A percentile compares a stretch with the other conserved stretches of the same genome.
Evolutionary conservation across 441 rosid genomes (phyloP).

Genomic region (Jatropha multifida): DNA sequence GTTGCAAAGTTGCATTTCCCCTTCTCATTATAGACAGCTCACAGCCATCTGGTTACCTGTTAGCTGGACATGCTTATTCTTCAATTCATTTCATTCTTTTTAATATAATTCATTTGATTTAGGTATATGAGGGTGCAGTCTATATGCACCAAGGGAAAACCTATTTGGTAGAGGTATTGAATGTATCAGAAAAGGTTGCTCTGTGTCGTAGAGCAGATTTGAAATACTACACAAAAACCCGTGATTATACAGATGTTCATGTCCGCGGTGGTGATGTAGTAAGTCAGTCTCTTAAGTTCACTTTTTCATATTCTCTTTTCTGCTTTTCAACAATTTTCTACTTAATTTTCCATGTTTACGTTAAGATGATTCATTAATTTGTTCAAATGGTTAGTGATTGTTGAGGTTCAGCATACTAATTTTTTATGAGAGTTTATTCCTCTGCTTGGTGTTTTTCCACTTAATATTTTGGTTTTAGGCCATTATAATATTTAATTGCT

Average conservation of each 20-base stretch:
- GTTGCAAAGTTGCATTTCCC: conserved; percentile 30
- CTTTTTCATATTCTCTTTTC: conserved; percentile 6
- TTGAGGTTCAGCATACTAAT: not conserved
- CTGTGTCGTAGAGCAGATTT: conserved; percentile 61
- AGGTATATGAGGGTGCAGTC: conserved; percentile 88
- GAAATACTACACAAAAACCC: conserved; percentile 80
- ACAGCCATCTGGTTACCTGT: not conserved
- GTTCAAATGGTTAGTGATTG: conserved; percentile 5
- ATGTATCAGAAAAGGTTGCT: conserved; percentile 65
- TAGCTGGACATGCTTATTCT: not conserved
- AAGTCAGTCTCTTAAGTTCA: conserved; percentile 31
- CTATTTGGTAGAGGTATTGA: conserved; percentile 72
- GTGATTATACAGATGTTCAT: conserved; percentile 75
- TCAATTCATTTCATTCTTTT: conserved; percentile 2
- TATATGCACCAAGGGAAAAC: conserved; percentile 90
- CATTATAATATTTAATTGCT: not conserved
- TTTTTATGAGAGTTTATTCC: not conserved
- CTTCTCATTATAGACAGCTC: not conserved
- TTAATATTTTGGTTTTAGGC: not conserved
- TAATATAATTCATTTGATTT: conserved; percentile 12
- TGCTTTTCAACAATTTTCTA: conserved; percentile 3
- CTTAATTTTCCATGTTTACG: conserved; percentile 4
- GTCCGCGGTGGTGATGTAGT: conserved; percentile 77
- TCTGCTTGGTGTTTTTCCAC: not conserved
- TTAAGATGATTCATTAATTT: conserved; percentile 12